phyloP scores from a whole-genome alignment of 805 yeast genomes.

The Sugiyamaella qingdaonensis region DNA sequence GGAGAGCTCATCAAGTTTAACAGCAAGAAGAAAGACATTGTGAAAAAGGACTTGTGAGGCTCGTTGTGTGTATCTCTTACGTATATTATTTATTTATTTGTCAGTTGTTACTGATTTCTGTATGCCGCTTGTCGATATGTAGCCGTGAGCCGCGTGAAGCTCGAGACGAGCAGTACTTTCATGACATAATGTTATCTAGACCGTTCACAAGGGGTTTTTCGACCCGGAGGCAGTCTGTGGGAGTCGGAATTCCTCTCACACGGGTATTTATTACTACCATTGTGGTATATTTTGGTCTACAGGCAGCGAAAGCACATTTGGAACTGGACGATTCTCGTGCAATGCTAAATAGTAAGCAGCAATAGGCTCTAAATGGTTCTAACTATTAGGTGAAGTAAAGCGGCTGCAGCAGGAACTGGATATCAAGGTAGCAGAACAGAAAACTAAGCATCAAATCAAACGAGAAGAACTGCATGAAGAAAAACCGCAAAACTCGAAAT shows the following conservation, averaged over 20 bases:
- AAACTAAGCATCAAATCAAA: too few species aligned
- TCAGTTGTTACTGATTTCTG: too few species aligned
- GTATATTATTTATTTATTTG: not conserved
- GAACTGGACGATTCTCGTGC: conserved; percentile 9
- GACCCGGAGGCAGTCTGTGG: not conserved
- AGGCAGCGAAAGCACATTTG: conserved; percentile 16
- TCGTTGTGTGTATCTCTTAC: not conserved
- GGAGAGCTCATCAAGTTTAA: conserved; percentile 47
- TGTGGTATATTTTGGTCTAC: conserved; percentile 18
- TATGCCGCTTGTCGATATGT: not conserved
- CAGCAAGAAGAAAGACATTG: conserved; percentile 13
- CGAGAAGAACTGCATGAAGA: too few species aligned
- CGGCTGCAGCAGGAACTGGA: not conserved
- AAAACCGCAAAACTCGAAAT: too few species aligned
- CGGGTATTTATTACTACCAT: conserved; percentile 12
- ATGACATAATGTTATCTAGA: not conserved
- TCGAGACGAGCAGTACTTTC: not conserved
- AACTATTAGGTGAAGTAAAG: not conserved
- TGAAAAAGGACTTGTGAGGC: not conserved
- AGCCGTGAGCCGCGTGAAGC: not conserved
- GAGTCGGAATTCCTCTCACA: conserved; percentile 11
- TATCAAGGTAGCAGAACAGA: not conserved
- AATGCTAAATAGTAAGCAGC: not conserved
- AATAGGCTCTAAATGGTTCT: too few species aligned
- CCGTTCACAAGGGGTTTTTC: not conserved